Conservation (phyloP, 495 filamentous ascomycete species). For the Podospora appendiculata region DNA sequence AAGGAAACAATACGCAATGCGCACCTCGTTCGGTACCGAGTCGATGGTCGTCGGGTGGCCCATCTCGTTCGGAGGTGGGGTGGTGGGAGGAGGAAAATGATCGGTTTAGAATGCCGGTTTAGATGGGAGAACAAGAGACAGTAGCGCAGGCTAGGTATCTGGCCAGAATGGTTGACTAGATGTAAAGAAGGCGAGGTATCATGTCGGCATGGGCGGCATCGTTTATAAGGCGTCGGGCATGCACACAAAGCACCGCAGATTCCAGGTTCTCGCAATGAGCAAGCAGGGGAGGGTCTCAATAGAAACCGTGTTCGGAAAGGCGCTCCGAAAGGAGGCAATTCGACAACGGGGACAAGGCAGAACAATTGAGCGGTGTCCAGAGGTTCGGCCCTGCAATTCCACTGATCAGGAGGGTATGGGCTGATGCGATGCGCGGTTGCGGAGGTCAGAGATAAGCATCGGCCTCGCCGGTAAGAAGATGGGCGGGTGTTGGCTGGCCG, state of each 20-base stretch:
- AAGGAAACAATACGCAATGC: not conserved
- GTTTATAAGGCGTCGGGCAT: not conserved
- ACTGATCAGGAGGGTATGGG: too few species aligned
- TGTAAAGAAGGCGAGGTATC: not conserved
- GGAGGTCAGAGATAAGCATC: too few species aligned
- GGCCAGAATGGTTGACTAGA: not conserved
- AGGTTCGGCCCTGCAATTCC: too few species aligned
- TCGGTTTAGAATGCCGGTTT: not conserved
- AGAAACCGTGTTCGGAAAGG: not conserved
- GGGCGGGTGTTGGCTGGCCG: too few species aligned
- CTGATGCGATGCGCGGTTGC: too few species aligned
- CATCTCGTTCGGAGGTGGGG: conserved; percentile 11
- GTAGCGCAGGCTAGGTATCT: not conserved
- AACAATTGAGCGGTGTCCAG: too few species aligned
- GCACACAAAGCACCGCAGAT: not conserved
- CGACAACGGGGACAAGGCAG: not conserved
- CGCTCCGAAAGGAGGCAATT: not conserved
- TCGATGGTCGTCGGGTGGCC: conserved; percentile 23
- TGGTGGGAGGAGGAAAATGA: not conserved
- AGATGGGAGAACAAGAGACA: not conserved
- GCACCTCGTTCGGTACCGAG: conserved; percentile 38
- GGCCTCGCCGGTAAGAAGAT: too few species aligned
- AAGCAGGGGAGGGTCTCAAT: not conserved
- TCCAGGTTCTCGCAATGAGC: not conserved
- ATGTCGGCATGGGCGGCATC: not conserved